Evolutionary conservation across 1,284 basidiomycete species (phyloP).

Genomic region (Irpex sp.): DNA sequence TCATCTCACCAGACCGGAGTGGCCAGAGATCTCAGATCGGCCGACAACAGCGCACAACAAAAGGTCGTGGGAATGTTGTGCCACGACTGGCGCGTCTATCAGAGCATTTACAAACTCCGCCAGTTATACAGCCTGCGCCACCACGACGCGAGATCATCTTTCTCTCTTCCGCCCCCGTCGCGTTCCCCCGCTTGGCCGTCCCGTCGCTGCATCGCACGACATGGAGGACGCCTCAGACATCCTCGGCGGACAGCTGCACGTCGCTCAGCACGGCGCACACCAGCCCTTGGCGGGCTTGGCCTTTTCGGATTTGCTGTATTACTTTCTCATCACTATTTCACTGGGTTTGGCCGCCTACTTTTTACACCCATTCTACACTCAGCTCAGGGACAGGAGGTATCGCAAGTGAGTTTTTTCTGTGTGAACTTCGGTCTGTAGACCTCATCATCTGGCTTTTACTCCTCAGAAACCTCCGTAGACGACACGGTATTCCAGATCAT

Average conservation of each 20-base stretch:
- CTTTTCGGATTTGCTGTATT: constrained; percentile 19
- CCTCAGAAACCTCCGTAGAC: constrained; percentile 52
- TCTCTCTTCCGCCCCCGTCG: constrained; percentile 15
- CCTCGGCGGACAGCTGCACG: constrained; percentile 49
- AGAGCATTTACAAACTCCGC: constrained; percentile 20
- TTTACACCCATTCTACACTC: constrained; percentile 26
- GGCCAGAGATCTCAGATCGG: not conserved
- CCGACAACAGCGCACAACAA: not conserved
- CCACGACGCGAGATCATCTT: constrained; percentile 14
- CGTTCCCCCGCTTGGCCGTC: constrained; percentile 12
- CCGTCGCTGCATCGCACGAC: constrained; percentile 32
- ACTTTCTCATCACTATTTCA: constrained; percentile 10
- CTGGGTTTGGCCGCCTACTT: constrained; percentile 13
- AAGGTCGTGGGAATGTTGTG: constrained; percentile 4
- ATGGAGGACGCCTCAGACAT: constrained; percentile 53
- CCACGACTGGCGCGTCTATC: not conserved
- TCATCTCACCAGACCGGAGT: not conserved
- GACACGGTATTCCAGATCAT: constrained; percentile 74
- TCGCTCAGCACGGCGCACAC: constrained; percentile 29
- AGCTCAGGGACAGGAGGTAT: constrained; percentile 52
- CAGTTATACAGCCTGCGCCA: constrained; percentile 12
- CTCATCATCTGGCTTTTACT: constrained; percentile 2
- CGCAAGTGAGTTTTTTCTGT: constrained; percentile 44
- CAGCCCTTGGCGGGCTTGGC: constrained; percentile 30
- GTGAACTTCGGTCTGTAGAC: constrained; percentile 1